Evolutionary conservation across 169 alveolate genomes (phyloP), one percentile per base, ranked within the genome.

Genomic region (Besnoitia besnoiti): DNA sequence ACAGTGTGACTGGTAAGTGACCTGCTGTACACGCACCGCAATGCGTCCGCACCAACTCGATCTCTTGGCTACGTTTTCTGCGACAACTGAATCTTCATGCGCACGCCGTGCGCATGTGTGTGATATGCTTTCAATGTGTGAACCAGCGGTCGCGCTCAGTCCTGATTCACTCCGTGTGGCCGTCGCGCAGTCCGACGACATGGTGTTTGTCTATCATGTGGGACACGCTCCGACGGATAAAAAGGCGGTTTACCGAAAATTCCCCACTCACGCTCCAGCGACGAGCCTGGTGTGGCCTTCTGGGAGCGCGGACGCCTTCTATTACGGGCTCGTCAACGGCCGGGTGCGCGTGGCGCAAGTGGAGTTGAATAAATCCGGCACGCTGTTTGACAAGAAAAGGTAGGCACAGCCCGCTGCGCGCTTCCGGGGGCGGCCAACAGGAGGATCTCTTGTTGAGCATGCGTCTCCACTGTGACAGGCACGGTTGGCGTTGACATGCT

Each of bases 291-390:
- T 94, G 62, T 98, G 99, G 99, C 98, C 99, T 14, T 92, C 90
- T 39, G 95, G 94, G n/a, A 95, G 97, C 90, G 95, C 96, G 21
- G 94, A 95, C 75, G 98, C 97, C 85, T 94, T 98, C 51, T 95
- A 95, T 85, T 96, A 97, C 91, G 99, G 99, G 46, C 96, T 97
- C 62, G 96, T 99, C 39, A 99, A 98, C 93, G 99, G 99, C 90
- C 98, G 97, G 92, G 98, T 98, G 37, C 96, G 96, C 91, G 94
- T 95, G 33, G 99, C 99, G 46, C 92, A 96, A 61, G 92, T 97
- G 88, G 96, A 82, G 96, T 50, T 95, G 61, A 97, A 97, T 90
- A 97, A 94, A 94, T 92, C 95, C 16, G 94, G 93, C 12, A 79
- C 85, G 0, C 55, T 91, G 46, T 98, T 93, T 96, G 94, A 97